Evolutionary conservation across 1,139 yeast genomes (phyloP), one percentile per base, ranked within the genome.

Genomic region (Yamadazyma atlantica): DNA sequence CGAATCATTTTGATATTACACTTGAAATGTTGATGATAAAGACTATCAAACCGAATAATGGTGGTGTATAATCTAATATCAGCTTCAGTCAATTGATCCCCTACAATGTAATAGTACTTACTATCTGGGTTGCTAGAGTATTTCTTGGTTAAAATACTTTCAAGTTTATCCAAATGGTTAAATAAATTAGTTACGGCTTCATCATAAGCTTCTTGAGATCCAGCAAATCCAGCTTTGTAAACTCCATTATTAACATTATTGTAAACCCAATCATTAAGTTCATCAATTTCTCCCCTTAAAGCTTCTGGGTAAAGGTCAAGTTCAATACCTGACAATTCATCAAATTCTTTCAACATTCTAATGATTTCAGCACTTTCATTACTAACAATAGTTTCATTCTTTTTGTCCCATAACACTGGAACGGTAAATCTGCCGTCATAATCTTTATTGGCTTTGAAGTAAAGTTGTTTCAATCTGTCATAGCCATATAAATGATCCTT

Each of bases 21-120:
- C 67, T 92, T 92, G 77, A 92, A 92, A 60, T 89, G 97, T 62
- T 89, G 96, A 39, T 84, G 90, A 57, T 90, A 90, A 22, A 87
- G 95, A 1, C 94, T 85, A 59, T 90, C 97, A 54, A 90, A 90
- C 50, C 97, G 77, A 33, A 86, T 70, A 44, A 90, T 82, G 8
- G 97, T 69, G 10, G 64, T 81, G 65, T 65, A 92, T 42, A 92
- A 75, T 50, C 97, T 74, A 39, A 92, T 70, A 58, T 92, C 98
- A 12, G 95, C 95, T 63, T 90, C 97, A 3, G 97, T 89, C 42
- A 92, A 64, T 33, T 65, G 67, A 43, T 80, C 73, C 2, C 92
- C 94, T 16, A 80, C 57, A 36, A 88, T 61, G 55, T 72, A 86
- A 60, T 59, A 61, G 54, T 45, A 52, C 47, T 50, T 51, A 21